Base-by-base conservation (phyloP, 2,329 filamentous ascomycete genomes). In the Trichoderma sp. region DNA sequence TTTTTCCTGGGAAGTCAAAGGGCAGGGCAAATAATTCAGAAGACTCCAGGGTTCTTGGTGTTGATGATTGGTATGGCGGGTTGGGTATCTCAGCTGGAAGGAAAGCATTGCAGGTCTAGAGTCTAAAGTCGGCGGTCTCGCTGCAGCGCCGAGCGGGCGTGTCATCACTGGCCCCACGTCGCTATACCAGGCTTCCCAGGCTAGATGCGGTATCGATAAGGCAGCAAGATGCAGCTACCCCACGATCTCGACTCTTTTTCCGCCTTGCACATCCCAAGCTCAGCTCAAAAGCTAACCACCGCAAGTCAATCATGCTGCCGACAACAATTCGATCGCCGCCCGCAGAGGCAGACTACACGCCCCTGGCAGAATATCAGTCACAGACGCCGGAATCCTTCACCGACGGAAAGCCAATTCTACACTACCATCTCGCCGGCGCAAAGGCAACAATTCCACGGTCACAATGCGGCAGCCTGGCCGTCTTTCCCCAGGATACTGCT, bases 371-470 rank as follows among this genome's bases (percentile, higher is more conserved):
- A 73, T 92, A 94, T 79, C 88, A 93, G 79, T 85, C 89, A 67
- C 89, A 90, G 77, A 95, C 93, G 1, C 93, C 93, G 1, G 84
- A 86, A 72, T 91, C 88, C 56, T 95, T 95, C 82, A 91, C 90
- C 76, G 88, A 86, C 76, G 89, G 88, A 32, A 93, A 92, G 77
- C 89, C 92, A 1, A 86, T 95, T 57, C 86, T 95, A 4, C 89
- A 95, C 81, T 88, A 87, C 75, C 88, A 91, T 76, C 84, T 87
- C 51, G 76, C 83, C 14, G 83, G 84, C 72, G 85, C 89, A 70
- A 89, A 87, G 51, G 87, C 91, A 3, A 87, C 88, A 77, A 82
- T 91, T 24, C 84, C 88, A 30, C 83, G 82, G 43, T 83, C 85
- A 53, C 87, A 92, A 76, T 81, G 86, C 28, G 84, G 85, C 51